Base-by-base conservation (phyloP, 805 yeast genomes). In the Candida endomychidarum region DNA sequence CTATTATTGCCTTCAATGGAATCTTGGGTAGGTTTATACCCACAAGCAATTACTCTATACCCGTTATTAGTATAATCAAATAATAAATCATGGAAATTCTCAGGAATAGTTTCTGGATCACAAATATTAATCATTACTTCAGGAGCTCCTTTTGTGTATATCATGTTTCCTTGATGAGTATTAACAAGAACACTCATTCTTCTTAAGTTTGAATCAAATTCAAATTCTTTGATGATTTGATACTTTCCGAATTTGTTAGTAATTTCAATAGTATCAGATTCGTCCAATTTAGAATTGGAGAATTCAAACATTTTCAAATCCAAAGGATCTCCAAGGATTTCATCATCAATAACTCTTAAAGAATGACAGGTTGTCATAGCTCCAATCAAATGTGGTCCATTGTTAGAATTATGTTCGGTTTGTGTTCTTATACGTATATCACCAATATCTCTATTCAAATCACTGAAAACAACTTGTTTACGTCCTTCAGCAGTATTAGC, bases 91-190 rank as follows among this genome's bases (percentile, higher is more conserved):
- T 83, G 82, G 57, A 77, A 93, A 52, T 89, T 77, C 2, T 60
- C 56, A 1, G 99, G 99, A 35, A 93, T 62, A 0, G 89, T 67
- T 14, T 74, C 78, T 1, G 83, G 78, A 11, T 68, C 65, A 63
- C 99, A 93, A 21, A 93, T 78, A 12, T 79, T 82, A 21, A 75
- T 69, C 74, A 93, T 86, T 8, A 90, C 86, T 57, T 93, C 99
- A 0, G 99, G 99, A 0, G 99, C 99, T 35, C 99, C 99, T 57
- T 93, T 93, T 9, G 93, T 88, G 56, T 78, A 83, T 1, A 68
- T 49, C 11, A 36, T 43, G 18, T 32, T 34, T 18, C 39, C 40
- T 2, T 49, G 47, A 21, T 47, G 53, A 22, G 48, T 48, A 3
- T 52, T 57, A 10, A 42, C 40, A 37, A 91, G 59, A 0, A 89